Evolutionary conservation across 169 alveolate species (phyloP), one percentile per base, ranked within the genome.

Genomic region (Plasmodium inui): DNA sequence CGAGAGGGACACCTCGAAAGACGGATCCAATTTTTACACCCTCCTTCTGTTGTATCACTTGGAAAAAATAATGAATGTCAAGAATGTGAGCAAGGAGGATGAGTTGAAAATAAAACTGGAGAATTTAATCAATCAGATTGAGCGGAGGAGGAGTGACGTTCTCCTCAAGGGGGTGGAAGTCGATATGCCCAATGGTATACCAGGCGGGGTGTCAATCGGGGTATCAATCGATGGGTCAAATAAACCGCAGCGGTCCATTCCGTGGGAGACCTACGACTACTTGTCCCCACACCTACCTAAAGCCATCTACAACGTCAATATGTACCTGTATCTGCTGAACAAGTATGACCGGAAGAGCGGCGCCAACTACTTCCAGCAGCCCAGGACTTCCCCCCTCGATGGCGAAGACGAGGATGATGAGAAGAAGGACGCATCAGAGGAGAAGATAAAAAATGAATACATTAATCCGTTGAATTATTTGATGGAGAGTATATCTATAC

Each of bases 91-190:
- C 76, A 81, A 91, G 55, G 95, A 91, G 70, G 84, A 81, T 71
- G 95, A 91, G 76, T n/a, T 91, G 14, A 91, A 91, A 70, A 91
- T 91, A 53, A 91, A 91, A 30, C 9, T 82, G 67, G 95, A 91
- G 44, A 80, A 91, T 82, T 82, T 91, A 91, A n/a, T 91, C 30
- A 91, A 80, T 74, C 91, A 50, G 41, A 72, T 91, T 30, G 95
- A 91, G 28, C 67, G 41, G 46, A 91, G 74, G 53, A 91, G 74
- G 39, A 55, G n/a, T 14, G 85, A 81, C 10, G 41, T 26, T 7
- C 30, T 67, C 76, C 30, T 0, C 1, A 19, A n/a, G 76, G 37
- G 37, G 76, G n/a, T 26, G 26, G 74, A 26, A 61, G 26, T 6
- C 2, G 32, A 14, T 4, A 61, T 61, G 61, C 61, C 1, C 0